These are phyloP conservation scores for Drechslerella stenobrocha DNA, from an alignment of 2,329 filamentous ascomycete species.

Conservation along the genomic window DNA sequence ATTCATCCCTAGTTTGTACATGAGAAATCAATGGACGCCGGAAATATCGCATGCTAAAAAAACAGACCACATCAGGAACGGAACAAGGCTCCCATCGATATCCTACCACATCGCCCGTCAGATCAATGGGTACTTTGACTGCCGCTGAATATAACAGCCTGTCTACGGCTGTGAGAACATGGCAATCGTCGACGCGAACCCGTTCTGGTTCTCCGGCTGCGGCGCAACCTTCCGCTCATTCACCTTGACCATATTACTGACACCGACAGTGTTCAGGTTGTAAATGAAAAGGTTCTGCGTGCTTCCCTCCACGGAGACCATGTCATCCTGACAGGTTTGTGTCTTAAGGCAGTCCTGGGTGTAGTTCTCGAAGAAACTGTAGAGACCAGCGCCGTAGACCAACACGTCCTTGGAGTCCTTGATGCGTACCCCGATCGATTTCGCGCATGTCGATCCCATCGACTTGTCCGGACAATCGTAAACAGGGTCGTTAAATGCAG, in stretches of 20 bases:
- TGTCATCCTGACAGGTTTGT: constrained; percentile 51
- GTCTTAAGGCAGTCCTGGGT: constrained; percentile 52
- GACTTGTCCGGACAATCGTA: constrained; percentile 49
- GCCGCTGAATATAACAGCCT: constrained; percentile 36
- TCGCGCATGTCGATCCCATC: constrained; percentile 56
- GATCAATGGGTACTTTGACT: constrained; percentile 4
- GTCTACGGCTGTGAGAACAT: constrained; percentile 43
- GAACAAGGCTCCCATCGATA: no score
- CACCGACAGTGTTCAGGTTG: constrained; percentile 60
- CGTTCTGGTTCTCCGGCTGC: constrained; percentile 42
- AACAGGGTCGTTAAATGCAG: constrained; percentile 44
- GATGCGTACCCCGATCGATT: constrained; percentile 69
- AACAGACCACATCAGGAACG: no score
- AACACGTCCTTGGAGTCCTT: constrained; percentile 62
- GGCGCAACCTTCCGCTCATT: constrained; percentile 31
- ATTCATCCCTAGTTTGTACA: neutral
- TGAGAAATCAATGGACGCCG: no score
- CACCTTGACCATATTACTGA: constrained; percentile 39
- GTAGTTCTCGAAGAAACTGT: constrained; percentile 71
- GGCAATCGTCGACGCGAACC: constrained; percentile 41
- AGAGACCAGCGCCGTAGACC: constrained; percentile 68
- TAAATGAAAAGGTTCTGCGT: constrained; percentile 56
- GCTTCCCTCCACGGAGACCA: constrained; percentile 53
- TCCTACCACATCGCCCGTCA: no score
- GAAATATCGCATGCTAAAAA: no score